phyloP scores from a whole-genome alignment of 1,284 basidiomycete species.

The Wallemia ichthyophaga region DNA sequence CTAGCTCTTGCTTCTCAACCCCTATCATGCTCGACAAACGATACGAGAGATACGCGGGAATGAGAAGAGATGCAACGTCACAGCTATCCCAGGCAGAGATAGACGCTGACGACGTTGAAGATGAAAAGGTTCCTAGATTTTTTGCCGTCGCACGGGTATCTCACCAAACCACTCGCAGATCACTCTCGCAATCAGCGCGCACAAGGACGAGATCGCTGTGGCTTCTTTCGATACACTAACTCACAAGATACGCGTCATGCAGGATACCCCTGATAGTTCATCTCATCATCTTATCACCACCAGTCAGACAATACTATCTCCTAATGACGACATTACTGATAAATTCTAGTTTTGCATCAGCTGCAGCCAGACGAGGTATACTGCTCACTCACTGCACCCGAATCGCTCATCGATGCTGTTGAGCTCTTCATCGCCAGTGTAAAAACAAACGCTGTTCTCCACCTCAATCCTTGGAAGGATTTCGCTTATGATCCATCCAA shows the following conservation, averaged over 20 bases:
- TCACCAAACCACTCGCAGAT: neutral
- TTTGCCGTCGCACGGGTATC: neutral
- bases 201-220: neutral
- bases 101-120: neutral
- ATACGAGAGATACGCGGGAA: neutral
- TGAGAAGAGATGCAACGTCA: neutral
- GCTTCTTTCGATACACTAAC: neutral
- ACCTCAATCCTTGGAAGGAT: neutral
- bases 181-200: neutral
- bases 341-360: neutral
- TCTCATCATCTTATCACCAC: neutral
- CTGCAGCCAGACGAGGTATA: neutral
- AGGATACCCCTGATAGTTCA: neutral
- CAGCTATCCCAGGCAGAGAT: neutral
- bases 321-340: neutral
- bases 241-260: neutral
- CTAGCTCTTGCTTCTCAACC: neutral
- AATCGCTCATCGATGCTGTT: neutral
- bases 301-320: neutral
- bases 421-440: neutral
- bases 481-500: neutral
- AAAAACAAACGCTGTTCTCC: neutral
- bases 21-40: neutral
- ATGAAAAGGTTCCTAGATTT: neutral
- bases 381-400: neutral